These are phyloP conservation scores for Byssothecium circinans DNA, from an alignment of 2,329 filamentous ascomycete genomes.

Conservation along the genomic window DNA sequence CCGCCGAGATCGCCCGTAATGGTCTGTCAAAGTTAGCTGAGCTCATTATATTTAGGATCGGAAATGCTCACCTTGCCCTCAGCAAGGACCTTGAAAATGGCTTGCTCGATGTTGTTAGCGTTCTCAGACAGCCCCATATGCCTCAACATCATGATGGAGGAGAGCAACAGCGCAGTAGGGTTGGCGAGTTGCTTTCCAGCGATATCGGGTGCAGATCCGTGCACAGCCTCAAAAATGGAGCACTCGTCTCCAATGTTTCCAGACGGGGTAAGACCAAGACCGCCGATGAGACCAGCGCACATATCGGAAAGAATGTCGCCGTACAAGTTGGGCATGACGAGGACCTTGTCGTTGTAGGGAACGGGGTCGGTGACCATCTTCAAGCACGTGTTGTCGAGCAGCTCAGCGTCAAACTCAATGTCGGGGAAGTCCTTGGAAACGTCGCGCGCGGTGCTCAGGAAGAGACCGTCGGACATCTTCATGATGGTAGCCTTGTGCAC, in stretches of 20 bases:
- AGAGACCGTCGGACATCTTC: conserved; percentile 99
- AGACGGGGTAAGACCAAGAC: conserved; percentile 93
- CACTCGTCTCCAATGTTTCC: conserved; percentile 99
- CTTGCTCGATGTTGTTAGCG: conserved; percentile 85
- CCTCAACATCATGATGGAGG: conserved; percentile 99
- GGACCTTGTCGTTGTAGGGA: conserved; percentile 98
- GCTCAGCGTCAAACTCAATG: conserved; percentile 95
- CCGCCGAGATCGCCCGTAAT: conserved; percentile 96
- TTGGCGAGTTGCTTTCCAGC: conserved; percentile 95
- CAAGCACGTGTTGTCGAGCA: conserved; percentile 98
- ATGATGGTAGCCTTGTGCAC: conserved; percentile 99
- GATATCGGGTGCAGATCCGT: conserved; percentile 96
- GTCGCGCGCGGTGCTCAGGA: conserved; percentile 82
- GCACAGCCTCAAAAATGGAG: conserved; percentile 99
- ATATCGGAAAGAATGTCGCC: conserved; percentile 99
- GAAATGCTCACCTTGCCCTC: conserved; percentile 76
- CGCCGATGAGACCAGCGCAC: conserved; percentile 97
- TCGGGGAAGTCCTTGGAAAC: conserved; percentile 93
- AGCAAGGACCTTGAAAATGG: conserved; percentile 90
- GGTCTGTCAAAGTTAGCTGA: conserved; percentile 48
- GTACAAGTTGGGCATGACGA: conserved; percentile 97
- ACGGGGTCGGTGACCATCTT: conserved; percentile 97
- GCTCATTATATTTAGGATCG: neutral
- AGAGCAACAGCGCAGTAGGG: conserved; percentile 92
- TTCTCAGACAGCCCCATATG: conserved; percentile 92